These are phyloP conservation scores for Triticum dicoccoides DNA, from an alignment of 176 grass and related monocot genomes.

Conservation along the genomic window DNA sequence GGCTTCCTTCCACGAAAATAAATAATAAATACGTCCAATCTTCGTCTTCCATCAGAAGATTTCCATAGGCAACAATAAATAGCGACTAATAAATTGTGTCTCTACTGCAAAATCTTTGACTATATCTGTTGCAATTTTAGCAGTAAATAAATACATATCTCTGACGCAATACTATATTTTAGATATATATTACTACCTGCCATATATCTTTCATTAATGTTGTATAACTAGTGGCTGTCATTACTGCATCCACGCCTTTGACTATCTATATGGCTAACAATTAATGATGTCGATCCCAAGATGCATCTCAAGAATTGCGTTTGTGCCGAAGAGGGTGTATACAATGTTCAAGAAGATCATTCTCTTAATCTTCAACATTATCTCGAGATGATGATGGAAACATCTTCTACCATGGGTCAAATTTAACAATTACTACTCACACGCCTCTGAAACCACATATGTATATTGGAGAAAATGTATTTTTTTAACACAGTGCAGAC, in stretches of 20 bases:
- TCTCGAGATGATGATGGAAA: too few species aligned
- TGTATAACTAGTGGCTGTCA: not conserved
- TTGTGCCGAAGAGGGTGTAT: not conserved
- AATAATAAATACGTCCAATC: not conserved
- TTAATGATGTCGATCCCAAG: not conserved
- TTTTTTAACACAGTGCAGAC: too few species aligned
- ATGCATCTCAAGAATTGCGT: not conserved
- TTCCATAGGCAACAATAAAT: not conserved
- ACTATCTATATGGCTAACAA: not conserved
- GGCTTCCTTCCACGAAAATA: not conserved
- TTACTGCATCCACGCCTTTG: not conserved
- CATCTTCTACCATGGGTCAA: too few species aligned
- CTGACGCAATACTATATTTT: not conserved
- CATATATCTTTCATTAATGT: not conserved
- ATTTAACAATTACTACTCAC: too few species aligned
- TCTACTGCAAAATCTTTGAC: not conserved
- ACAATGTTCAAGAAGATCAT: too few species aligned
- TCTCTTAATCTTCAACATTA: too few species aligned
- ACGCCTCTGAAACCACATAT: too few species aligned
- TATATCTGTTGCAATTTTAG: not conserved
- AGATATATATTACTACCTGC: not conserved
- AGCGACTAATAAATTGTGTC: not conserved
- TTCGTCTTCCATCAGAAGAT: not conserved
- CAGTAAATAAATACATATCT: not conserved
- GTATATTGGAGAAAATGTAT: too few species aligned